A percentile compares a stretch with the other conserved stretches of the same genome.
phyloP scores from a whole-genome alignment of 1,284 basidiomycete genomes.

The Trametes sp. region DNA sequence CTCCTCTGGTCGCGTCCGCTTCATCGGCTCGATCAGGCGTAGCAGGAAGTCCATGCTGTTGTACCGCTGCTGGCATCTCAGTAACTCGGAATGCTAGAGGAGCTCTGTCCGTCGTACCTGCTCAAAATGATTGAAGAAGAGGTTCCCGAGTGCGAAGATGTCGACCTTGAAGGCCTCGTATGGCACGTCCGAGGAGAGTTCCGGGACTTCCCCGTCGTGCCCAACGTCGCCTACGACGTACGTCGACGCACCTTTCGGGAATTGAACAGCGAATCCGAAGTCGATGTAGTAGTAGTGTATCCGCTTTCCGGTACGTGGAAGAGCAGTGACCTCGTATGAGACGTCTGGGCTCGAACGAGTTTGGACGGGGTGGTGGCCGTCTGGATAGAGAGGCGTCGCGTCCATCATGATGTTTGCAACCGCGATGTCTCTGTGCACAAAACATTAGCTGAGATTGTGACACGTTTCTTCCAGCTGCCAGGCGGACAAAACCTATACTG shows the following conservation, averaged over 20 bases:
- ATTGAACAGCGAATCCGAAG: constrained; percentile 36
- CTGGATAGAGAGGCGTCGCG: constrained; percentile 34
- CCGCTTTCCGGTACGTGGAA: constrained; percentile 13
- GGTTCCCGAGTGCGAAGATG: constrained; percentile 38
- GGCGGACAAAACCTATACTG: too few relatives aligned
- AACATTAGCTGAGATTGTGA: too few relatives aligned
- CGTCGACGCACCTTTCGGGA: constrained; percentile 15
- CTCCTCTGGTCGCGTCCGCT: not conserved
- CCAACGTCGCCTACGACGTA: constrained; percentile 29
- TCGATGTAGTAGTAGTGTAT: constrained; percentile 42
- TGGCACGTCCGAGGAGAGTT: constrained; percentile 35
- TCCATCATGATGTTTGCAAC: constrained; percentile 44
- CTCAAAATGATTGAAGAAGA: constrained; percentile 27
- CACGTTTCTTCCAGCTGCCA: too few relatives aligned
- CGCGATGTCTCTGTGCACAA: constrained; percentile 38
- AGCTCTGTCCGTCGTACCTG: constrained; percentile 2
- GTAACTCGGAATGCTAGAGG: not conserved
- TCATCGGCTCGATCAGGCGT: constrained; percentile 14
- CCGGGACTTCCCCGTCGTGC: constrained; percentile 38
- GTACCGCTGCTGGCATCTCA: constrained; percentile 9
- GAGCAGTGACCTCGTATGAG: not conserved
- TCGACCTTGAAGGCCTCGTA: constrained; percentile 44
- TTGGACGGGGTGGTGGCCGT: constrained; percentile 37
- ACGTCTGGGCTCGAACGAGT: constrained; percentile 19
- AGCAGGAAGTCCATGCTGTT: constrained; percentile 12